Percentiles rank a stretch among this genome's conserved stretches.
Conservation (phyloP, 352 stramenopile genomes). For the Phytophthora melonis region DNA sequence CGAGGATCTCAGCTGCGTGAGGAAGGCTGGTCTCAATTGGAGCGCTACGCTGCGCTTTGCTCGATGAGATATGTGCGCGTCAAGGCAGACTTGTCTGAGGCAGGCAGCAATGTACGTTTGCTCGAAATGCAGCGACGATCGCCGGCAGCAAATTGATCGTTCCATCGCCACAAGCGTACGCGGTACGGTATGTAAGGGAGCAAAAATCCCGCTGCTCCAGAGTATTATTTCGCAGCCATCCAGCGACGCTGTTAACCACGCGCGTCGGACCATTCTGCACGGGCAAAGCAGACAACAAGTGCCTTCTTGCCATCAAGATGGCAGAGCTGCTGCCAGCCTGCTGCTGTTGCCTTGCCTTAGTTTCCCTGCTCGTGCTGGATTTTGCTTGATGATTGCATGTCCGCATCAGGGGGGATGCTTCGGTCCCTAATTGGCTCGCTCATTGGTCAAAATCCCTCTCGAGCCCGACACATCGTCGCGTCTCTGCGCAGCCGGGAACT, state of each 20-base stretch:
- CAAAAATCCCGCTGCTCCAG: too few species aligned
- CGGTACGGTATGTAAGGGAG: background rate
- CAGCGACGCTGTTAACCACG: too few species aligned
- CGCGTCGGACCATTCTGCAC: too few species aligned
- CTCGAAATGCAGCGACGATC: constrained; percentile 13
- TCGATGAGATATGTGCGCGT: constrained; percentile 18
- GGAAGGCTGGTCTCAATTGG: too few species aligned
- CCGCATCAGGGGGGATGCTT: constrained; percentile 13
- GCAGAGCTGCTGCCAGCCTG: too few species aligned
- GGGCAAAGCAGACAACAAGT: too few species aligned
- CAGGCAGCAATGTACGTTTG: too few species aligned
- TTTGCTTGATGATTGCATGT: background rate
- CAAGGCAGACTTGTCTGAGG: constrained; percentile 9
- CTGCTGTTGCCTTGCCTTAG: too few species aligned
- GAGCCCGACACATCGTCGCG: constrained; percentile 3
- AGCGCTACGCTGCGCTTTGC: constrained; percentile 22
- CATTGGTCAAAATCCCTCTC: constrained; percentile 30
- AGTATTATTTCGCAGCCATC: too few species aligned
- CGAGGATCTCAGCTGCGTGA: too few species aligned
- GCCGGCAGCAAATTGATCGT: constrained; percentile 9
- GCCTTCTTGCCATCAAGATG: too few species aligned
- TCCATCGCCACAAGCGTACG: constrained; percentile 9
- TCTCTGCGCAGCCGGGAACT: constrained; percentile 26
- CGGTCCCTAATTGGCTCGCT: background rate
- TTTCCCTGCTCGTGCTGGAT: background rate